Evolutionary conservation across 116 monocot species (phyloP), one percentile per base, ranked within the genome.

Genomic region (Phalaenopsis hybrid): DNA sequence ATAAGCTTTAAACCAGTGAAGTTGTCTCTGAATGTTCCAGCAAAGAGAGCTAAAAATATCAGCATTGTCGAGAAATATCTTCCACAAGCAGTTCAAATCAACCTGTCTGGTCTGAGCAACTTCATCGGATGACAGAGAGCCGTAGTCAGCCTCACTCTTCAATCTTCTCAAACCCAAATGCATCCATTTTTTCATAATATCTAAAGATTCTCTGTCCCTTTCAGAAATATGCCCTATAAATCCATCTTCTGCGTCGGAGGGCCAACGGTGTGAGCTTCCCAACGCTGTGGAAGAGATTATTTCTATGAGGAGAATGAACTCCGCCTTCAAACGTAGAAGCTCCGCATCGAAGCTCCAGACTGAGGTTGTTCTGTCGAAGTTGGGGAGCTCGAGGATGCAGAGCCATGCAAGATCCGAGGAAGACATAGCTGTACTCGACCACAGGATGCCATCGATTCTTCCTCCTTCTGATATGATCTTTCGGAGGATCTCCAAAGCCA

Each of bases 341-440:
- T 90, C 90, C 9, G 80, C 86, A 75, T 93, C 89, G 41, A 82
- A 55, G 13, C 86, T 81, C 46, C 79, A 50, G 31, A 43, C 16
- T 34, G 46, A 74, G n/a, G 73, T 8, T 8, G 63, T 48, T 77
- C 44, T 70, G 8, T 82, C 84, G 81, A 86, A 86, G 15, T 88
- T 79, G 41, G 84, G 80, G 76, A 98, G 92, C 59, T 94, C 94
- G 21, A 94, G 81, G 65, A 83, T 79, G 48, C 92, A 82, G 43
- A 98, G 82, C 93, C 92, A 98, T 11, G 90, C 90, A 59, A 99
- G 95, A 10, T 90, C 90, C 41, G 98, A 84, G 8, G 98, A 86
- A 50, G 97, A 94, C 37, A 52, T 12, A 78, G 88, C 91, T 37
- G 86, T 57, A 55, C 55, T 75, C 8, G 96, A 97, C 83, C 90